These are phyloP conservation scores for Russula ochroleuca DNA, from an alignment of 768 basidiomycete genomes.

Conservation along the genomic window DNA sequence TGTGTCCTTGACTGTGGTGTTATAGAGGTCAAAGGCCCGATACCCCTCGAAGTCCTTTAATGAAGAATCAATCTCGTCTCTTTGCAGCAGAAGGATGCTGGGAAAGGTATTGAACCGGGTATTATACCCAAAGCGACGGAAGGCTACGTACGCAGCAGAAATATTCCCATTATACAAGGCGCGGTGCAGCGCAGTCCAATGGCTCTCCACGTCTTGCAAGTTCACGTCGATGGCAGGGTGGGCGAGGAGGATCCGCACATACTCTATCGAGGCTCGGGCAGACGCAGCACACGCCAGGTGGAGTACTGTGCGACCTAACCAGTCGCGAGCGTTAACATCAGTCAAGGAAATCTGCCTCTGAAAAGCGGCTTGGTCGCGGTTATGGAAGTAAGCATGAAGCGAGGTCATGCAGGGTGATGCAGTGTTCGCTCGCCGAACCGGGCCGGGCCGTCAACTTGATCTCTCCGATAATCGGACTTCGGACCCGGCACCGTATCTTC, in stretches of 20 bases:
- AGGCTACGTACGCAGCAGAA: conserved; percentile 52
- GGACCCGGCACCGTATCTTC: no score
- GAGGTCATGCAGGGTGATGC: conserved; percentile 55
- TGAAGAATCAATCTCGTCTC: conserved; percentile 63
- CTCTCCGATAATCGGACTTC: no score
- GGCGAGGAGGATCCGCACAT: conserved; percentile 67
- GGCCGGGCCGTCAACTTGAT: not conserved
- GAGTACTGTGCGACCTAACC: conserved; percentile 69
- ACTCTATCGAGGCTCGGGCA: conserved; percentile 55
- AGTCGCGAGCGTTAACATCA: conserved; percentile 71
- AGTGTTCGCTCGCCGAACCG: no score
- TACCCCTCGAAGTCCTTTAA: conserved; percentile 85
- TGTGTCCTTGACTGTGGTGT: conserved; percentile 36
- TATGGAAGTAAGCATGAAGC: conserved; percentile 72
- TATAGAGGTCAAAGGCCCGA: conserved; percentile 90
- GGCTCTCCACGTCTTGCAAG: conserved; percentile 72
- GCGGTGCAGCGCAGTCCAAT: conserved; percentile 89
- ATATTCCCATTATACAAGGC: conserved; percentile 80
- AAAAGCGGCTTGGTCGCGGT: conserved; percentile 70
- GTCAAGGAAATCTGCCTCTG: conserved; percentile 54
- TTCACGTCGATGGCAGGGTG: conserved; percentile 80
- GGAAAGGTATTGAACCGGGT: conserved; percentile 1
- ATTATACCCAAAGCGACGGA: not conserved
- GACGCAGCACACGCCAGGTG: conserved; percentile 72
- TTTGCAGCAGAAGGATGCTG: conserved; percentile 71